phyloP scores from a whole-genome alignment of 371 early-diverging fungal genomes.

The Sporodiniella umbellata region DNA sequence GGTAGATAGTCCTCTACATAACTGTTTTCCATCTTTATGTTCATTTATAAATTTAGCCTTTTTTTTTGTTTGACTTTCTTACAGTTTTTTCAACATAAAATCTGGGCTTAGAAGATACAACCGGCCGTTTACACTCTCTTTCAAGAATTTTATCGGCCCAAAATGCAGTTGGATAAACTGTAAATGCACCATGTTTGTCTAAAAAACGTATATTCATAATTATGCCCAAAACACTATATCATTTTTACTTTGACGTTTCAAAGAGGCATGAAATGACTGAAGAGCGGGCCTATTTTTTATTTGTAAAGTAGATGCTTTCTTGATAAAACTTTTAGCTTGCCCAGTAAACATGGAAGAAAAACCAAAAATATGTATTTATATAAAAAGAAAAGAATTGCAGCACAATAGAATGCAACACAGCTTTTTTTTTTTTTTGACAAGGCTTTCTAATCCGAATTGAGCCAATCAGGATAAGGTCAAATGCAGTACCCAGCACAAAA shows the following conservation, averaged over 20 bases:
- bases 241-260: background rate
- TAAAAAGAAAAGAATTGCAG: background rate
- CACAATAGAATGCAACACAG: too few relatives aligned
- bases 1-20: slow-evolving; percentile 77
- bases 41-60: slow-evolving; percentile 29
- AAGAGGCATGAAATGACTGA: background rate
- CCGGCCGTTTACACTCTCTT: slow-evolving; percentile 13
- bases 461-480: too few relatives aligned
- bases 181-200: slow-evolving; percentile 1
- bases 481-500: too few relatives aligned
- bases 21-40: slow-evolving; percentile 54
- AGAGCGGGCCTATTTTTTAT: background rate
- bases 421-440: too few relatives aligned
- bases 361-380: too few relatives aligned
- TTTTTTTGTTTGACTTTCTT: slow-evolving; percentile 10
- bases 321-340: background rate
- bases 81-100: slow-evolving; percentile 16
- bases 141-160: slow-evolving; percentile 38
- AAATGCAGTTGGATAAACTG: slow-evolving; percentile 15
- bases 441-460: too few relatives aligned
- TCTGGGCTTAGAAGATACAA: slow-evolving; percentile 7
- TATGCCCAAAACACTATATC: background rate
- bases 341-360: background rate
- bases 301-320: background rate
- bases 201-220: background rate